Conservation (phyloP, 768 basidiomycete genomes). For the Plicaturopsis crispa region DNA sequence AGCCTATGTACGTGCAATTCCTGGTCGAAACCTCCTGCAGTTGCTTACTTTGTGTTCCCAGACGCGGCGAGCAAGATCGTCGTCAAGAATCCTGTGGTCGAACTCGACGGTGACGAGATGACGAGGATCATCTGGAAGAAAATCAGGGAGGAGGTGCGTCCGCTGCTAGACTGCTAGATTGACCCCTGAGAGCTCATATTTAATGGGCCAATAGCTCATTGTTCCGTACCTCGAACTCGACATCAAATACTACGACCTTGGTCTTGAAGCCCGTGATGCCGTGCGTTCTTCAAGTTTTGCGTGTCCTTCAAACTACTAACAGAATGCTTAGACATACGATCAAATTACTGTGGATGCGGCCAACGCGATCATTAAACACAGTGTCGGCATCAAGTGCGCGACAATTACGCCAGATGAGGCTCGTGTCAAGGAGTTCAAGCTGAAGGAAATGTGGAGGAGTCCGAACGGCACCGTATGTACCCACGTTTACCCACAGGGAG, state of each 20-base stretch:
- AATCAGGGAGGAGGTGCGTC: slow-evolving; percentile 83
- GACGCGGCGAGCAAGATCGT: slow-evolving; percentile 48
- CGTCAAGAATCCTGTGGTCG: slow-evolving; percentile 85
- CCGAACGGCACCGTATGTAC: slow-evolving; percentile 84
- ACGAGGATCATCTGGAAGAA: slow-evolving; percentile 99
- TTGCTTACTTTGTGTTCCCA: no score
- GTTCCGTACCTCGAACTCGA: slow-evolving; percentile 91
- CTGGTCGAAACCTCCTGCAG: no score
- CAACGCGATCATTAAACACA: slow-evolving; percentile 89
- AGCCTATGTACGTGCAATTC: no score
- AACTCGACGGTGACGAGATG: slow-evolving; percentile 98
- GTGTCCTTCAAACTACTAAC: neutral
- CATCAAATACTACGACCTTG: slow-evolving; percentile 98
- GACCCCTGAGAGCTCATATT: no score
- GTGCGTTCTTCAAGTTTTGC: slow-evolving; percentile 9
- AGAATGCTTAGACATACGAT: slow-evolving; percentile 69
- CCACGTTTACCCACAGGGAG: slow-evolving; percentile 3
- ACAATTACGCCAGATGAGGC: slow-evolving; percentile 99
- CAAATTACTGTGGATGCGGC: slow-evolving; percentile 90
- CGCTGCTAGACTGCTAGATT: neutral
- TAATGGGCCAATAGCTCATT: slow-evolving; percentile 62
- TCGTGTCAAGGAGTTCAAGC: slow-evolving; percentile 91
- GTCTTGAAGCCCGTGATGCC: slow-evolving; percentile 89
- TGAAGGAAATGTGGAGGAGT: slow-evolving; percentile 99
- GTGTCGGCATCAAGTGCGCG: slow-evolving; percentile 98